Evolutionary conservation across 106 monocot genomes (phyloP), one percentile per base, ranked within the genome.

Genomic region (Dioscorea zingiberensis): DNA sequence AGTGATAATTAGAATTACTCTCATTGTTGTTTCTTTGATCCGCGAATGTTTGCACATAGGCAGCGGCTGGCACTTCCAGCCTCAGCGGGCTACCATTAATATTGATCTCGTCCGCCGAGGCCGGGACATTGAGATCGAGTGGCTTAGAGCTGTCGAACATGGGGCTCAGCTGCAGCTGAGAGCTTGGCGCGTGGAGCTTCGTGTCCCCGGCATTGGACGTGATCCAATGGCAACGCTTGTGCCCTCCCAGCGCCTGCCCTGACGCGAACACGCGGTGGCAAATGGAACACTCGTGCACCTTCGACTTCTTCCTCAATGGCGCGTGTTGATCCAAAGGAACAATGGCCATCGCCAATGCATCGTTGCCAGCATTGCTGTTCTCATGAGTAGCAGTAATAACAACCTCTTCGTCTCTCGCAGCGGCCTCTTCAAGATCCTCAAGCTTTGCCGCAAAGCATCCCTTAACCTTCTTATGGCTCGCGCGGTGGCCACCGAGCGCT

Each of bases 401-500:
- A 4, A 17, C 22, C 2, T 53, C 74, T 2, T 78, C 61, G 1
- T 63, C 63, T 18, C 27, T 45, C 4, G 46, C 48, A 0, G 47
- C 21, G 22, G 26, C 18, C 7, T 51, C 63, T 44, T 57, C 69
- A 28, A 12, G 14, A 64, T 65, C 60, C 8, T 77, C 78, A 32
- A 80, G 74, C 62, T 71, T 74, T 8, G 82, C 79, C 7, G 87
- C 87, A 61, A 82, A 87, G 66, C 87, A 92, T 1, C 84, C 87
- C 48, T 77, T 86, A 15, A 90, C 86, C 61, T 92, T 92, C 71
- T 88, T 86, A 58, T 95, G 95, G 66, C 82, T 82, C 18, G 89
- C 84, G 0, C 89, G 73, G 70, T 89, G 89, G 6, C 89, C 89
- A 14, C 89, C 89, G 27, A 89, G 85, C 1, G 89, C 89, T 30